phyloP scores from a whole-genome alignment of 2,329 filamentous ascomycete species.

The Trichoderma sp. region DNA sequence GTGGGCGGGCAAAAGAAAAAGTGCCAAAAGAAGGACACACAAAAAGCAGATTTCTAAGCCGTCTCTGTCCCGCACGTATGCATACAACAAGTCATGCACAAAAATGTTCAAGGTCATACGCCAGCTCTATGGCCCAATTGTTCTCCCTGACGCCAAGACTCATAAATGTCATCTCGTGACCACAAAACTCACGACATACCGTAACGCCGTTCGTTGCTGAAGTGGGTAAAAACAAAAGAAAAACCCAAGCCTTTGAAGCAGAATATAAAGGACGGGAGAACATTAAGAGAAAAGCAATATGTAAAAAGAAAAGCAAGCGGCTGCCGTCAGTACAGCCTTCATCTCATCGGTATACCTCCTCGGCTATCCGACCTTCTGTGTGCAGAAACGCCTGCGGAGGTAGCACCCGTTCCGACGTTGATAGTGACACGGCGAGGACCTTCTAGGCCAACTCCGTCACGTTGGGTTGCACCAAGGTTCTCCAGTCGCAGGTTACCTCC shows the following conservation, averaged over 20 bases:
- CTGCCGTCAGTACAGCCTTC: conserved; percentile 16
- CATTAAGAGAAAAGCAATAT: background rate
- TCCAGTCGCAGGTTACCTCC: conserved; percentile 40
- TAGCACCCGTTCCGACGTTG: conserved; percentile 29
- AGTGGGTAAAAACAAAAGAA: background rate
- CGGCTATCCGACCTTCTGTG: conserved; percentile 34
- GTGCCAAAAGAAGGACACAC: background rate
- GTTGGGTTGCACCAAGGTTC: conserved; percentile 27
- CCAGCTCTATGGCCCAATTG: background rate
- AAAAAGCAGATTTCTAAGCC: background rate
- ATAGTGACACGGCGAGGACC: conserved; percentile 39
- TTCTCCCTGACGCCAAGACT: conserved; percentile 16
- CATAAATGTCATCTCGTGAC: background rate
- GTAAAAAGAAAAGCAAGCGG: background rate
- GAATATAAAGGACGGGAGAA: background rate
- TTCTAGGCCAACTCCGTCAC: conserved; percentile 24
- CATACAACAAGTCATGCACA: conserved; percentile 20
- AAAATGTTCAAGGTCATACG: background rate
- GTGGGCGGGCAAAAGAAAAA: background rate
- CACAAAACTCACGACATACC: background rate
- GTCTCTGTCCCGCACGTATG: background rate
- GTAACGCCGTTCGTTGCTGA: background rate
- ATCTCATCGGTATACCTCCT: conserved; percentile 31
- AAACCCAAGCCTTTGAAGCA: background rate
- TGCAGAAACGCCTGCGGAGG: conserved; percentile 15